Evolutionary conservation across 208 protist genomes (phyloP), one percentile per base, ranked within the genome.

Genomic region (Crithidia bombi): DNA sequence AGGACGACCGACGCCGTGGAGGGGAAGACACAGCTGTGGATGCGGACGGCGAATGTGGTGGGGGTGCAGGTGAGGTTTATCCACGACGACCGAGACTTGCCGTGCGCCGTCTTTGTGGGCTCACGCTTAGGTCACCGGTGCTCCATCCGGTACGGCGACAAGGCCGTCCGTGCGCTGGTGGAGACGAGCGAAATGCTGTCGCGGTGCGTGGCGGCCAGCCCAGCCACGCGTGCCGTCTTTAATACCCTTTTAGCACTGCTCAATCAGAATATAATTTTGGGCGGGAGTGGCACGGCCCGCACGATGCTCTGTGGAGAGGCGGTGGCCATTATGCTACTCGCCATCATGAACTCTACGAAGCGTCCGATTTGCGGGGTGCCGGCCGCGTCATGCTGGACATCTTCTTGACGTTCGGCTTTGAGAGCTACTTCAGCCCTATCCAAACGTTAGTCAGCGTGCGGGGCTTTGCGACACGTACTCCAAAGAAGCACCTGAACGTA

Each of bases 361-460:
- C 52, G 19, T 36, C 41, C 14, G 75, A 81, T 36, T 35, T 63
- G 4, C 75, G 75, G 9, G 75, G 82, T 38, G 43, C 75, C 12
- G 69, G 73, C 26, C 47, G 76, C 11, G 49, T 86, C 1, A 30
- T 86, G 49, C 74, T 79, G 50, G 81, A 82, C 52, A 82, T 86
- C 58, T 86, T 86, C 39, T 26, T 82, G 6, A 79, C 76, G 25
- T 86, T 56, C 61, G 81, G 81, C 23, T 86, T 86, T 67, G 36
- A 72, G 41, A 70, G 51, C 32, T 77, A 86, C 72, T 82, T 86
- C 49, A 73, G 79, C 52, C 51, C 73, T 17, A 28, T 69, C 33
- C 49, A 62, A n/a, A 55, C 59, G 41, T 81, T 71, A 21, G 59
- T 86, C 21, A 61, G 57, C 39, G 36, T 70, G 10, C 58, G 54